Base-by-base conservation (phyloP, 2,329 filamentous ascomycete species). In the Monilinia laxa region DNA sequence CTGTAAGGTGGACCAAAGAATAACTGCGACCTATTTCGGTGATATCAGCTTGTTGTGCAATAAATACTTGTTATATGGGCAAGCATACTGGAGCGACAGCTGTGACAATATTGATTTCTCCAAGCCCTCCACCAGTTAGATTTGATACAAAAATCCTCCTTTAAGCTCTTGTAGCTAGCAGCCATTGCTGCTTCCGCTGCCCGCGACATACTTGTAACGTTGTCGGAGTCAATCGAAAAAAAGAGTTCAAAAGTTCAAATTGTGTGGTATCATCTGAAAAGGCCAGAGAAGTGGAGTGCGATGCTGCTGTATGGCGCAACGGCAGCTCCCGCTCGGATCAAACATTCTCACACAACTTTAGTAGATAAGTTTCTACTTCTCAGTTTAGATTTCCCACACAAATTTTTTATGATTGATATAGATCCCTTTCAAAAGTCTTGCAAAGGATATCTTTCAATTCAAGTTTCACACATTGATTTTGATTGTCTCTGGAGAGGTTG, bases 81-180 rank as follows among this genome's bases (percentile, higher is more conserved):
- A 69, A 78, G 40, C 86, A 76, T 85, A 97, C 95, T 75, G 93
- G 89, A 76, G 92, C 92, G 70, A 96, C 89, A 59, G 91, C 85
- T 58, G 91, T 92, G 72, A 98, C 91, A 73, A 86, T 85, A 77
- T 93, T 94, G 80, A 99, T 93, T 77, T 99, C 95, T 72, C 84
- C 81, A 68, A 96, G 88, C 42, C 87, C 85, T 68, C 95, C 92
- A 52, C 95, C 95, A 9, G 90, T 88, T 40, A 97, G 86, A 77
- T 93, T 91, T 65, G 94, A 97, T 75, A 99, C 95, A 78, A 97
- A 97, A 97, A 76, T 92, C 92, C 82, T 96, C 93, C 81, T 99
- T 99, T 72, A 90, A 84, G 75, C 90, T 86, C 80, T 97, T 99
- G 82, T 97, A 97, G 79, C 84, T 89, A 67, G 79, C 78, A 57